Conservation (phyloP, 129 eudicot genomes). For the sunflower (Helianthus annuus) region HanXRQr2.0-SUNRISE NC_035440.2:92580855-92581354, state of each 20-base stretch:
- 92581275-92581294: conserved; percentile 78
- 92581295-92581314: conserved; percentile 79
- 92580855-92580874: not conserved
- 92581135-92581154: conserved; percentile 94
- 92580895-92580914: conserved; percentile 1
- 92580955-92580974: not conserved
- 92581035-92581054: conserved; percentile 21
- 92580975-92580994: not conserved
- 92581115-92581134: conserved; percentile 72
- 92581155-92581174: conserved; percentile 43
- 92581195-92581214: not conserved
- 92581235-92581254: not conserved
- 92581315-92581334: conserved; percentile 92
- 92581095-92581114: conserved; percentile 51
- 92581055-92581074: conserved; percentile 77
- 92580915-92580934: not conserved
- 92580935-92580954: not conserved
- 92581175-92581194: not conserved
- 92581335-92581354: conserved; percentile 41
- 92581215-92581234: conserved; percentile 1
- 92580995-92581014: conserved; percentile 5
- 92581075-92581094: conserved; percentile 67
- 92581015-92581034: conserved; percentile 10
- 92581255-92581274: conserved; percentile 53
- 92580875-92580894: conserved; percentile 12